Conservation (phyloP, 306 rosid species). For the Castanea sativa region DNA sequence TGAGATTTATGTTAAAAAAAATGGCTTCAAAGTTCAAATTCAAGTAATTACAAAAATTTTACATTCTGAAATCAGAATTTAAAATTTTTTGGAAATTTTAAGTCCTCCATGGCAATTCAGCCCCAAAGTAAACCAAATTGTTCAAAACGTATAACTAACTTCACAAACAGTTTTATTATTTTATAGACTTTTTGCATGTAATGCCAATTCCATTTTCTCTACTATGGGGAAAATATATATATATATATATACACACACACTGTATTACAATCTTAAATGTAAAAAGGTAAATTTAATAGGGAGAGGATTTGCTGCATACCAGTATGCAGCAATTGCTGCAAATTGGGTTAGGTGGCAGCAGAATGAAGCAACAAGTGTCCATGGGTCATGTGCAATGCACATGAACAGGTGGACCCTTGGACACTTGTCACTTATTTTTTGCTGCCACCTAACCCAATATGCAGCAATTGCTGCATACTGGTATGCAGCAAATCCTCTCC, state of each 20-base stretch:
- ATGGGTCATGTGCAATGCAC: no score
- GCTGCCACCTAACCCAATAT: no score
- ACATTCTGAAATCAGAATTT: neutral
- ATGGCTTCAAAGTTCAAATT: neutral
- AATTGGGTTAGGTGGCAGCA: no score
- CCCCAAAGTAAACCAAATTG: neutral
- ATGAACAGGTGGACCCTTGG: no score
- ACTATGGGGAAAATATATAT: neutral
- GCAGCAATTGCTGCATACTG: no score
- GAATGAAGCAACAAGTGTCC: no score
- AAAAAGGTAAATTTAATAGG: neutral
- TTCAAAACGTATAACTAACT: neutral
- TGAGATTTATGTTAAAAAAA: neutral
- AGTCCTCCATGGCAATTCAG: neutral
- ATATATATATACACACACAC: neutral
- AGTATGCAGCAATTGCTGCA: no score
- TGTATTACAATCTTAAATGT: neutral
- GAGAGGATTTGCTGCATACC: no score
- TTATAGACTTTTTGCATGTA: neutral
- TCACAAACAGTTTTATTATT: neutral
- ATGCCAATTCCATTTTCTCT: neutral
- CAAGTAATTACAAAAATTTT: neutral
- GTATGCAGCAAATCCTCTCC: no score
- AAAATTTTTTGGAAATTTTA: neutral
- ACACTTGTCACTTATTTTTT: no score